Base-by-base conservation (phyloP, 2,329 filamentous ascomycete species). In the Colletotrichum falcatum region DNA sequence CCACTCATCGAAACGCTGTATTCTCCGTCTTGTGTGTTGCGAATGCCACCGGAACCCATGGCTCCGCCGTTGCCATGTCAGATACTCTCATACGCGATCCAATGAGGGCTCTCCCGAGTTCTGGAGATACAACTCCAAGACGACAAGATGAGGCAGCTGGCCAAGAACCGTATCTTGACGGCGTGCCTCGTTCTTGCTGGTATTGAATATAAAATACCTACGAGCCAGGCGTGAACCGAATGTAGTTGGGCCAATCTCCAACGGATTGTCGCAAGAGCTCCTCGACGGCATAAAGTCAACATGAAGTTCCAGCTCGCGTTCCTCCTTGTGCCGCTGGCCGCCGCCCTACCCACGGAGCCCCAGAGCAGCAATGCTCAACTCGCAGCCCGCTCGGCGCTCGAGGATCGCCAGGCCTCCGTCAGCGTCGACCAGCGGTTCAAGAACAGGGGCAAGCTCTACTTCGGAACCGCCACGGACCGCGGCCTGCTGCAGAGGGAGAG, bases 391-490 rank as follows among this genome's bases (percentile, higher is more conserved):
- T 28, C 48, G 16, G 26, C 23, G 76, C 77, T 78, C 65, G 82
- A 86, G 30, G 87, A 79, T 58, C 78, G 81, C 53, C 83, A 84
- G 76, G 79, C 81, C 1, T 56, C 79, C 6, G 78, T 81, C 63
- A 87, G 86, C 78, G 82, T 91, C 70, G 84, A 90, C 75, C 76
- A 78, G 66, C 82, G 86, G 23, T 87, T 91, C 80, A 86, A 87
- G 76, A 84, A 85, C 65, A 85, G 87, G 75, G 90, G 90, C 71
- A 92, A 92, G 82, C 83, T 86, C 73, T 92, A 92, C 80, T 88
- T 87, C 67, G 91, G 91, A 73, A 85, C 85, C 18, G 84, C 82
- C 65, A 83, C 87, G 1, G 90, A 92, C 76, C 82, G 86, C 75
- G 81, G 81, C 70, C 83, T 81, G 12, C 83, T 92, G 4, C 81